Evolutionary conservation across 2,329 filamentous ascomycete species (phyloP), one percentile per base, ranked within the genome.

Genomic region (Arthrobotrys sinensis): DNA sequence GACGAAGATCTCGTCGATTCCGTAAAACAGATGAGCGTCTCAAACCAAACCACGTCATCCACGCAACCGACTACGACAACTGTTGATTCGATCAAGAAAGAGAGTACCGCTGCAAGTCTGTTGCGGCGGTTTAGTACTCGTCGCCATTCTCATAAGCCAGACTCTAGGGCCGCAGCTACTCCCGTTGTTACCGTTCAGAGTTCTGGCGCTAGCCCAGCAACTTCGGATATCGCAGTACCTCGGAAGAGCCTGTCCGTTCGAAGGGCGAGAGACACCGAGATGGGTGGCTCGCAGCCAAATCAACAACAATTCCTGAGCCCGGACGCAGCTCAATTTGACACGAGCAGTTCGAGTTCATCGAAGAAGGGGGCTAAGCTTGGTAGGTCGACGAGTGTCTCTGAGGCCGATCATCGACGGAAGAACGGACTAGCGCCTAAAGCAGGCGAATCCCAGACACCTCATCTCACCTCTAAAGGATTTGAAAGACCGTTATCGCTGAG

Each of bases 81-180:
- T 19, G 91, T 90, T 83, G 88, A 88, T 8, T 87, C 89, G 4
- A 86, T 86, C 62, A 94, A 93, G 86, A 97, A 96, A 84, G 95
- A 97, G 84, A 96, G 93, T 82, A 90, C 93, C 3, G 93, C 94
- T 40, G 92, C 90, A 28, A 93, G 94, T 32, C 87, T 99, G 63
- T 86, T 99, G 60, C 89, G 96, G 80, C 90, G 96, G 43, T 94
- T 99, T 83, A 98, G 95, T 85, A 98, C 96, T 6, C 90, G 95
- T 80, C 90, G 91, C 82, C 89, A 91, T 70, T 80, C 80, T 36
- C 73, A 76, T 84, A 93, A 92, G 80, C 88, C 87, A 81, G 89
- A 89, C 85, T 88, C 88, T 83, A 85, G 84, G 76, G 80, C 88
- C 90, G 11, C 91, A 91, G 43, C 90, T 91, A 57, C 92, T 93